Percentiles rank a stretch among this genome's conserved stretches.
These are phyloP conservation scores for Trichoderma sp. DNA, from an alignment of 2,329 filamentous ascomycete genomes.

Conservation along the genomic window DNA sequence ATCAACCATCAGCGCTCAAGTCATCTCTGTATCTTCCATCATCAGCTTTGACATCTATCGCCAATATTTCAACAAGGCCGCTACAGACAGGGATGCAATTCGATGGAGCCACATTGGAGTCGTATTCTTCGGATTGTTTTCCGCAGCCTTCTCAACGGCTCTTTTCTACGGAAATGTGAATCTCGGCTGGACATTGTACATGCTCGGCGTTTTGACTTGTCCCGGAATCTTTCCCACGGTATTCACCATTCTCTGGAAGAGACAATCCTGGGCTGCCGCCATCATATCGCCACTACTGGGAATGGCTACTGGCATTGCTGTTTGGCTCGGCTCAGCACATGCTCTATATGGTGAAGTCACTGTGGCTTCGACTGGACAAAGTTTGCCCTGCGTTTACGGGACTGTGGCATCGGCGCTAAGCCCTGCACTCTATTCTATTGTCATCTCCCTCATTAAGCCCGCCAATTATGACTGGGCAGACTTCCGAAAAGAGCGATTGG, in stretches of 20 bases:
- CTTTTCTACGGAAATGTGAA: conserved; percentile 56
- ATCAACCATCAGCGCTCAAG: conserved; percentile 52
- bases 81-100: conserved; percentile 51
- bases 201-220: conserved; percentile 55
- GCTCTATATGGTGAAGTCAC: conserved; percentile 49
- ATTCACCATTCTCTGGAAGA: conserved; percentile 54
- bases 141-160: conserved; percentile 53
- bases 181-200: conserved; percentile 56
- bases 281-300: conserved; percentile 53
- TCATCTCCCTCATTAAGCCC: conserved; percentile 48
- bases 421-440: conserved; percentile 45
- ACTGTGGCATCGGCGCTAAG: conserved; percentile 50
- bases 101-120: conserved; percentile 55
- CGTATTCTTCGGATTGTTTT: conserved; percentile 53
- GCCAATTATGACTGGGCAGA: conserved; percentile 44
- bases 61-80: conserved; percentile 48
- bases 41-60: conserved; percentile 57
- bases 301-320: conserved; percentile 50
- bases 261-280: conserved; percentile 51
- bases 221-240: conserved; percentile 56
- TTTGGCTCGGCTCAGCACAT: conserved; percentile 53
- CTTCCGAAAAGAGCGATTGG: conserved; percentile 43
- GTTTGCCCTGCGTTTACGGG: conserved; percentile 54
- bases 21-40: conserved; percentile 56
- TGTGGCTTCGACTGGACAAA: conserved; percentile 49